phyloP scores from a whole-genome alignment of 2,329 filamentous ascomycete species.

The Aspergillus pseudoviridinutans region DNA sequence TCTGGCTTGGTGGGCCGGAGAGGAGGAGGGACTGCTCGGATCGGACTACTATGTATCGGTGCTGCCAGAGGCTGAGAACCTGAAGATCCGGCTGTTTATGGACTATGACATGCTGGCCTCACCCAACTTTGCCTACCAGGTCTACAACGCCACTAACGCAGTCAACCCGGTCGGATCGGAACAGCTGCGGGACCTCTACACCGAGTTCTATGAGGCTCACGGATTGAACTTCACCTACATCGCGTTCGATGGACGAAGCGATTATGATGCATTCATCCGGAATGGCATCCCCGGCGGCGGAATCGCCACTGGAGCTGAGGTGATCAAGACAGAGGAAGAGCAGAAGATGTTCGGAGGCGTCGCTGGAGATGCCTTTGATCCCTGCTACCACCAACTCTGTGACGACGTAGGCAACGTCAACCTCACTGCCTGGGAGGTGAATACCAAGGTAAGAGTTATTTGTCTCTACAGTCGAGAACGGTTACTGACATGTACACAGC shows the following conservation, averaged over 20 bases:
- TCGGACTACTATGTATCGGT: slow-evolving; percentile 53
- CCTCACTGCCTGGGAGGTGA: slow-evolving; percentile 51
- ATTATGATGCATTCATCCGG: slow-evolving; percentile 73
- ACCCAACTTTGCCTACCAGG: slow-evolving; percentile 54
- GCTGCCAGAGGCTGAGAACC: slow-evolving; percentile 45
- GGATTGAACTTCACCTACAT: slow-evolving; percentile 67
- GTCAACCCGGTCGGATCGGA: slow-evolving; percentile 61
- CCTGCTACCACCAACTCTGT: slow-evolving; percentile 52
- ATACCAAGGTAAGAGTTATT: slow-evolving; percentile 42
- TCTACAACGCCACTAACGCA: slow-evolving; percentile 54
- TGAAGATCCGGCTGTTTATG: slow-evolving; percentile 62
- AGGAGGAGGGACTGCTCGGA: slow-evolving; percentile 60
- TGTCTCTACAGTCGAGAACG: background rate
- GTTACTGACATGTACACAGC: slow-evolving; percentile 5
- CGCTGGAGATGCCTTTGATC: slow-evolving; percentile 54
- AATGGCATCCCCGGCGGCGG: slow-evolving; percentile 70
- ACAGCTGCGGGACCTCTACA: slow-evolving; percentile 64
- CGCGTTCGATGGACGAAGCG: slow-evolving; percentile 72
- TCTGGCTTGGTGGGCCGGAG: slow-evolving; percentile 62
- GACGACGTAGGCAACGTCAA: slow-evolving; percentile 54
- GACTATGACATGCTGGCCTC: slow-evolving; percentile 68
- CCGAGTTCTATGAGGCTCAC: slow-evolving; percentile 60
- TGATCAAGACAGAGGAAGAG: slow-evolving; percentile 67
- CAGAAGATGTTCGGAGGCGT: slow-evolving; percentile 63
- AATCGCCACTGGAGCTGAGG: slow-evolving; percentile 73